Base-by-base conservation (phyloP, 768 basidiomycete species). In the Russula sp. region DNA sequence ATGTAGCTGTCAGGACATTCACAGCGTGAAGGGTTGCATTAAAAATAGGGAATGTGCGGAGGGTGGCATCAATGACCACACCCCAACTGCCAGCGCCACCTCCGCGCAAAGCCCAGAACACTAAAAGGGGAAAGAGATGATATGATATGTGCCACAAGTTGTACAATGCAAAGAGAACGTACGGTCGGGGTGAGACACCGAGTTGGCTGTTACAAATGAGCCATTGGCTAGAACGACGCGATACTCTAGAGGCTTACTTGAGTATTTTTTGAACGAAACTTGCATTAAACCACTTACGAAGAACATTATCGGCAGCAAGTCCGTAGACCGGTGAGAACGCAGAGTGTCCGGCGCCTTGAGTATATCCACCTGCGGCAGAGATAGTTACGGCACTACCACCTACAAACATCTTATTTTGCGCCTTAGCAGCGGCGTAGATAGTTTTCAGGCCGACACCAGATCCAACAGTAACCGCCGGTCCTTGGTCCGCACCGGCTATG, bases 1-100 rank as follows among this genome's bases (percentile, higher is more conserved):
- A 72, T 49, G 76, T 75, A 18, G 72, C 55, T 9, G 67, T 65
- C 40, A 70, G 70, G 47, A 77, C 57, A 40, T 67, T 67, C 7
- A 68, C 70, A 47, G 70, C 69, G 32, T 71, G 70, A n/a, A n/a
- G 27, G 27, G 27, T 27, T 27, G 27, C 27, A 27, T 27, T 27
- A 27, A 27, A 27, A 3, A 27, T 27, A 27, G 27, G 27, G 27
- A 27, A 27, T 27, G 27, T 27, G 27, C 27, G 27, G 27, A 27
- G 27, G 27, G 27, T 27, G 27, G 27, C 27, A 27, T 27, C 27
- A 27, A 27, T 27, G 27, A 27, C 27, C 27, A 27, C 27, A 27
- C 27, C 27, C 27, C 27, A 27, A 27, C 27, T 27, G 27, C 27
- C 27, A 27, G 27, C 27, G 2, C 27, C 27, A 27, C 27, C 27